Base-by-base conservation (phyloP, 163 green algal genomes). In the Scenedesmus sp. region DNA sequence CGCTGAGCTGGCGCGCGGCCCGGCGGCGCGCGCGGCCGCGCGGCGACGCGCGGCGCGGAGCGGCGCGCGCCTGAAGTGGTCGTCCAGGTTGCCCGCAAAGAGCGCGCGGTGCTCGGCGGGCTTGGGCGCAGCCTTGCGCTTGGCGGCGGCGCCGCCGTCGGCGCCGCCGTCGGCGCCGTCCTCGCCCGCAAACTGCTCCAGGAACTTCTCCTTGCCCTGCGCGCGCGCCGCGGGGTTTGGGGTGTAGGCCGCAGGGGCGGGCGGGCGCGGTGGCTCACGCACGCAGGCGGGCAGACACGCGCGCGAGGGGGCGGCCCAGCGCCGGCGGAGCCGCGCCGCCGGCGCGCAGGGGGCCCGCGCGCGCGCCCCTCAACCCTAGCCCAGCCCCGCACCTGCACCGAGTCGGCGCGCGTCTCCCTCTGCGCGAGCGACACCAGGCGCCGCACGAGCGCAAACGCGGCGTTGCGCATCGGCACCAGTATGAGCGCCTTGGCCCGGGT, bases 401-500 rank as follows among this genome's bases (percentile, higher is more conserved):
- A 87, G 82, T 96, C 92, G 14, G 80, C 84, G 1, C 91, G 84
- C 11, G 89, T 94, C 87, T 95, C 92, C 56, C 79, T 71, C 64
- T 94, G 85, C 4, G 91, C 93, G 48, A 98, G 86, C 11, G 78
- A 44, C 29, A 90, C 64, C 67, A 98, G 80, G 26, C 92, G 84
- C 50, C 64, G 31, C n/a, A 96, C 85, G 0, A 84, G 33, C 2
- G 63, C 67, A 44, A 89, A 88, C 0, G 93, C 94, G 5, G 87
- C 58, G 77, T 91, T 93, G 76, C 94, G 89, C 83, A 93, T 87
- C 0, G 94, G 94, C 81, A 95, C 80, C 74, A 97, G 82, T 11
- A 98, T 54, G 44, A 98, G 87, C 67, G 95, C 91, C 84, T 95
- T 96, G 45, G 92, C 80, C 5, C 93, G 83, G 0, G 89, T 92